phyloP scores from a whole-genome alignment of 2,329 filamentous ascomycete genomes.

The Scedosporium boydii region DNA sequence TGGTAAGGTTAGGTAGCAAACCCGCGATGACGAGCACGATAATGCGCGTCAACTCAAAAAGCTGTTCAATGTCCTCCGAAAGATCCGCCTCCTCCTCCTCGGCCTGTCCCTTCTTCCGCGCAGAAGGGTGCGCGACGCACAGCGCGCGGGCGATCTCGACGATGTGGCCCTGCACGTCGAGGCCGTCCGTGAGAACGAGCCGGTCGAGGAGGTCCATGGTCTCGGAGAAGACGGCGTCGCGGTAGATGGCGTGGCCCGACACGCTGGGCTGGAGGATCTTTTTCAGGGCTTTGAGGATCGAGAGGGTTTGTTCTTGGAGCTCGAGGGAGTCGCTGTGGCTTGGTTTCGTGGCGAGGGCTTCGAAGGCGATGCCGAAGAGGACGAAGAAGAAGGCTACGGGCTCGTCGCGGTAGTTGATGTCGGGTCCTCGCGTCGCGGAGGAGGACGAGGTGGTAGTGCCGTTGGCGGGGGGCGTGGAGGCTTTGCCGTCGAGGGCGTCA shows the following conservation, averaged over 20 bases:
- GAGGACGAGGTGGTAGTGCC: slow-evolving; percentile 33
- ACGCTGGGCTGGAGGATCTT: slow-evolving; percentile 93
- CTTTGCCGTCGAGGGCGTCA: slow-evolving; percentile 86
- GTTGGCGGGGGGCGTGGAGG: slow-evolving; percentile 36
- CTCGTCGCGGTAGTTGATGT: slow-evolving; percentile 97
- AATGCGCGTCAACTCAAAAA: slow-evolving; percentile 93
- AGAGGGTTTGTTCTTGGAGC: slow-evolving; percentile 69
- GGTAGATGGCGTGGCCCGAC: slow-evolving; percentile 91
- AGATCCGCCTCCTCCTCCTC: slow-evolving; percentile 66
- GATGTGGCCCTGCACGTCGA: slow-evolving; percentile 83
- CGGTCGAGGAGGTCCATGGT: slow-evolving; percentile 94
- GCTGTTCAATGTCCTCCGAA: slow-evolving; percentile 93
- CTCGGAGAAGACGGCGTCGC: slow-evolving; percentile 91
- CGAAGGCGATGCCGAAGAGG: slow-evolving; percentile 90
- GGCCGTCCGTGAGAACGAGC: slow-evolving; percentile 80
- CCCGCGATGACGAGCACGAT: slow-evolving; percentile 89
- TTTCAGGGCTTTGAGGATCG: slow-evolving; percentile 83
- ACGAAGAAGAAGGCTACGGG: slow-evolving; percentile 99
- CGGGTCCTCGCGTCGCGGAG: slow-evolving; percentile 32
- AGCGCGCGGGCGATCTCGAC: slow-evolving; percentile 88
- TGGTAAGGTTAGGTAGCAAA: slow-evolving; percentile 70
- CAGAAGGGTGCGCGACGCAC: slow-evolving; percentile 85
- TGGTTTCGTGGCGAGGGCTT: slow-evolving; percentile 79
- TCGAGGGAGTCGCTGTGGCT: slow-evolving; percentile 41
- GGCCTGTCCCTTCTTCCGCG: slow-evolving; percentile 42